These are phyloP conservation scores for Gastroboletus turbinatus DNA, from an alignment of 1,284 basidiomycete genomes.

Conservation along the genomic window DNA sequence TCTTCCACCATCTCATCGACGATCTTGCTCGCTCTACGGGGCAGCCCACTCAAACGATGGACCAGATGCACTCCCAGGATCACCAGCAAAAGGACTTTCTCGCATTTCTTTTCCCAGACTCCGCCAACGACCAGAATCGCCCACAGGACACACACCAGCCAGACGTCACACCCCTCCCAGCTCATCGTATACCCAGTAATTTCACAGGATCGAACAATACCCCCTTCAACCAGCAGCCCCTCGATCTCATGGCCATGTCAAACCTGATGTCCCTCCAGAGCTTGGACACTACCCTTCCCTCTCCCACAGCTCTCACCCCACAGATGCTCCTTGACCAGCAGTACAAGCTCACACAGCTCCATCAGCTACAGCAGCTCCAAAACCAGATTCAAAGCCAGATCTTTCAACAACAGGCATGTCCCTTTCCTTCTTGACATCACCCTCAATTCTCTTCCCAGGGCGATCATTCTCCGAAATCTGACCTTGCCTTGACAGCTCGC, in stretches of 20 bases:
- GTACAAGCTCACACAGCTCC: constrained; percentile 69
- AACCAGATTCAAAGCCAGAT: constrained; percentile 83
- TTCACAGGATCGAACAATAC: constrained; percentile 20
- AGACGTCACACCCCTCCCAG: not conserved
- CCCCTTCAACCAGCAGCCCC: constrained; percentile 28
- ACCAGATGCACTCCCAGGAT: constrained; percentile 31
- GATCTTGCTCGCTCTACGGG: not conserved
- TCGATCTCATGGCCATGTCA: constrained; percentile 48
- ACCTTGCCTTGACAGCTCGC: constrained; percentile 53
- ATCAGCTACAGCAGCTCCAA: constrained; percentile 76
- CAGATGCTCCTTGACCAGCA: constrained; percentile 58
- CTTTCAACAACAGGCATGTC: constrained; percentile 75
- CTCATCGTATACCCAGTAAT: constrained; percentile 21
- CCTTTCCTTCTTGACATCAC: not conserved
- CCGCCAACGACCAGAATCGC: constrained; percentile 24
- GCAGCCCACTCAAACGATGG: constrained; percentile 16
- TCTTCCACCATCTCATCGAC: constrained; percentile 9
- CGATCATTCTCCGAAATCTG: constrained; percentile 15
- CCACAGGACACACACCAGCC: constrained; percentile 21
- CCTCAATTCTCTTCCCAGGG: not conserved
- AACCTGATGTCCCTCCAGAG: constrained; percentile 48
- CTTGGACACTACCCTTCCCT: constrained; percentile 30
- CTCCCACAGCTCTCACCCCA: constrained; percentile 33
- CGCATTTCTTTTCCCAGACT: constrained; percentile 41
- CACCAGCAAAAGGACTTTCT: constrained; percentile 45